Evolutionary conservation across 2,329 filamentous ascomycete genomes (phyloP).

Genomic region (Ophiostoma quercus): DNA sequence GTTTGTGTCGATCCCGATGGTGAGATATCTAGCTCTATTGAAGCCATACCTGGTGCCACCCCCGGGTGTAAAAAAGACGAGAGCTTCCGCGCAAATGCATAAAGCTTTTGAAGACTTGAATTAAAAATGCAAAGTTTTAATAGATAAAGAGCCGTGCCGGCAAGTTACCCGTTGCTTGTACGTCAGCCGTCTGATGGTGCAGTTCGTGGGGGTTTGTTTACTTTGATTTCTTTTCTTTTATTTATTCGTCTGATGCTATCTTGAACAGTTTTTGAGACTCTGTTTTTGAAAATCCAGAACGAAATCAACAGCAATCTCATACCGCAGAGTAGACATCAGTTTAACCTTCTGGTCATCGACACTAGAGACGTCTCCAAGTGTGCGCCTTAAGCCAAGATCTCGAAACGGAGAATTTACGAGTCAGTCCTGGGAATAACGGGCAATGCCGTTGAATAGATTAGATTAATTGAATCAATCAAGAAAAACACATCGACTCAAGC

Average conservation of each 20-base stretch:
- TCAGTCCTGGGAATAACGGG: not conserved
- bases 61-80: not conserved
- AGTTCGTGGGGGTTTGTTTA: not conserved
- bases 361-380: not conserved
- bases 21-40: not conserved
- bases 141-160: not conserved
- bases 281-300: not conserved
- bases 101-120: not conserved
- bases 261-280: too few species aligned
- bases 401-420: not conserved
- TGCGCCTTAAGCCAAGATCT: not conserved
- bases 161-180: not conserved
- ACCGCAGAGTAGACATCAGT: not conserved
- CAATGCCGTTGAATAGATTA: not conserved
- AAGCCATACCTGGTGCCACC: not conserved
- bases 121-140: not conserved
- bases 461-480: not conserved
- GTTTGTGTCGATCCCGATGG: not conserved
- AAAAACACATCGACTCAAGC: not conserved
- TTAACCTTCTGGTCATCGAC: not conserved
- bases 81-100: not conserved
- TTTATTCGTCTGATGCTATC: not conserved
- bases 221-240: not conserved
- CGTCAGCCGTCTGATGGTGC: not conserved
- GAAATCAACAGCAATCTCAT: not conserved